Conservation (phyloP, 495 filamentous ascomycete species). For the Polyplosphaeria fusca region DNA sequence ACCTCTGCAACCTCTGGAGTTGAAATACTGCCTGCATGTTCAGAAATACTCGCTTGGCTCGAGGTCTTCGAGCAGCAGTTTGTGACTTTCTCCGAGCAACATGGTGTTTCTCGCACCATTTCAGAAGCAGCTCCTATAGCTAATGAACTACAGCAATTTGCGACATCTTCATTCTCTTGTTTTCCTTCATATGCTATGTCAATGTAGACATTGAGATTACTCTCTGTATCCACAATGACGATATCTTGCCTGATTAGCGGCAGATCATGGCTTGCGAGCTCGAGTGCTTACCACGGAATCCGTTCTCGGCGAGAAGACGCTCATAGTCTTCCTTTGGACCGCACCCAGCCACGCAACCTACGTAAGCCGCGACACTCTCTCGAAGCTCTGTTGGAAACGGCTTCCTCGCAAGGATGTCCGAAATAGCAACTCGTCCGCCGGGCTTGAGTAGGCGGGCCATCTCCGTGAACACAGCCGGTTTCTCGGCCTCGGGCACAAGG, state of each 20-base stretch:
- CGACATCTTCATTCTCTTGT: not conserved
- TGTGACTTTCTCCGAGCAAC: not conserved
- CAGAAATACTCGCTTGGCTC: not conserved
- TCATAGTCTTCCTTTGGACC: conserved; percentile 56
- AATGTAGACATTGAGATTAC: conserved; percentile 60
- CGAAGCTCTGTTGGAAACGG: conserved; percentile 50
- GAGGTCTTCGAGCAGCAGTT: not conserved
- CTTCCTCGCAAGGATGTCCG: conserved; percentile 60
- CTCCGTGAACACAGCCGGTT: conserved; percentile 56
- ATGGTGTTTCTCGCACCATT: no score
- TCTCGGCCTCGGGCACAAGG: conserved; percentile 58
- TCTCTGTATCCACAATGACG: conserved; percentile 51
- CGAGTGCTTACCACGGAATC: conserved; percentile 51
- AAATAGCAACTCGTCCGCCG: conserved; percentile 60
- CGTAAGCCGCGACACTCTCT: conserved; percentile 52
- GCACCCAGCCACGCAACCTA: conserved; percentile 61
- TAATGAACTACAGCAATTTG: not conserved
- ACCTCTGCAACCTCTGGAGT: no score
- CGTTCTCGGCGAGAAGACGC: conserved; percentile 50
- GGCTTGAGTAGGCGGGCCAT: conserved; percentile 60
- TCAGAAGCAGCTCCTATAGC: no score
- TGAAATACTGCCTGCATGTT: no score
- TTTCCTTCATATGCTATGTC: conserved; percentile 27
- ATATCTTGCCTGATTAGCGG: conserved; percentile 42
- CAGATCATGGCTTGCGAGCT: not conserved